Percentiles rank a stretch among this genome's conserved stretches.
phyloP scores from a whole-genome alignment of 306 rosid species.

The Dryas alaskensis region DNA sequence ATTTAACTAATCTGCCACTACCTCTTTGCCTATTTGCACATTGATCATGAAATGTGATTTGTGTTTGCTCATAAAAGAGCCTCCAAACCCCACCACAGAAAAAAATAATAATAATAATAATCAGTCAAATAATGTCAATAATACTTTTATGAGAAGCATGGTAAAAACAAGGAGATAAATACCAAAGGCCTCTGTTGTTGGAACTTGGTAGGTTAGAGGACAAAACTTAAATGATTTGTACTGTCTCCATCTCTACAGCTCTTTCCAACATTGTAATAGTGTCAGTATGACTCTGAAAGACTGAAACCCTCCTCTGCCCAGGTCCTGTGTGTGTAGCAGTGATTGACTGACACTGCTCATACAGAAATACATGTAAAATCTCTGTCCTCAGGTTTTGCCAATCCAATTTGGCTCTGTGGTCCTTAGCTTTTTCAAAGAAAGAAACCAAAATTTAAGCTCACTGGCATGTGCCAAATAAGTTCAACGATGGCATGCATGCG shows the following conservation, averaged over 20 bases:
- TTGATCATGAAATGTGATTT: neutral
- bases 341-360: slow-evolving; percentile 31
- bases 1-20: too few species aligned
- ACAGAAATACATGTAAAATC: slow-evolving; percentile 41
- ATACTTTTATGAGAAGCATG: neutral
- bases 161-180: neutral
- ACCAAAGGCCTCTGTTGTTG: too few species aligned
- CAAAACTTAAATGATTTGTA: slow-evolving; percentile 36
- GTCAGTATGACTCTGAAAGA: slow-evolving; percentile 36
- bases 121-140: neutral
- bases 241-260: slow-evolving; percentile 40
- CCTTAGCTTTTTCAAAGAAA: slow-evolving; percentile 30
- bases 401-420: slow-evolving; percentile 42
- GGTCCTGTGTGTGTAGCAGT: slow-evolving; percentile 35
- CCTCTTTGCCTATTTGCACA: neutral
- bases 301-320: slow-evolving; percentile 38
- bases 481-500: neutral
- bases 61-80: neutral
- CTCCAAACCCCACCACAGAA: neutral
- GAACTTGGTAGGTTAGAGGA: slow-evolving; percentile 16
- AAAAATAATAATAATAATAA: neutral
- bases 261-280: slow-evolving; percentile 34
- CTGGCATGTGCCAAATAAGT: slow-evolving; percentile 26
- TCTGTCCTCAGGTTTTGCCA: slow-evolving; percentile 28
- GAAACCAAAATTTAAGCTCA: slow-evolving; percentile 19